Percentiles rank a stretch among this genome's conserved stretches.
phyloP scores from a whole-genome alignment of 75 land plant genomes.

The Azolla pinnata region DNA sequence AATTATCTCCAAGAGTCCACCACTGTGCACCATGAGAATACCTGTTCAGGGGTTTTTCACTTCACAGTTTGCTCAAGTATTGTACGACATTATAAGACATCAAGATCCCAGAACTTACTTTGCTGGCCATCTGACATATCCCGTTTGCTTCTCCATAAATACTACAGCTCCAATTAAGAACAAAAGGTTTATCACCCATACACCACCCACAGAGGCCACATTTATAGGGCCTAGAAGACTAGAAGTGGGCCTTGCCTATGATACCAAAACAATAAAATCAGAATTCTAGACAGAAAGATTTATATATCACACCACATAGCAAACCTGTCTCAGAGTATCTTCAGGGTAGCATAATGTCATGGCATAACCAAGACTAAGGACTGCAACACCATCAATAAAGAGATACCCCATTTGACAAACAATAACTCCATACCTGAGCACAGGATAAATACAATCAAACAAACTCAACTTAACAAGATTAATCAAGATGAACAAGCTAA shows the following conservation, averaged over 20 bases:
- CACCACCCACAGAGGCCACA: conserved; percentile 30
- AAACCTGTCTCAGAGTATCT: conserved; percentile 29
- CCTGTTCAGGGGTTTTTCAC: too few relatives aligned
- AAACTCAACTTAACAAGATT: too few relatives aligned
- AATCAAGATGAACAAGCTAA: too few relatives aligned
- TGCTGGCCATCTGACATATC: conserved; percentile 37
- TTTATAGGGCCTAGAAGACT: conserved; percentile 28
- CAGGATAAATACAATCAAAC: too few relatives aligned
- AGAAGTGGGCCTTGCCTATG: conserved; percentile 33
- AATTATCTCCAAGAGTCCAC: conserved; percentile 41
- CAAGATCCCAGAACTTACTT: conserved; percentile 22
- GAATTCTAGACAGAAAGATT: too few relatives aligned
- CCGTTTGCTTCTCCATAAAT: conserved; percentile 16
- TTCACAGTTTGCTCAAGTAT: too few relatives aligned
- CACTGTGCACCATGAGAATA: conserved; percentile 36
- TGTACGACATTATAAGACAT: too few relatives aligned
- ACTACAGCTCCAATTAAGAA: conserved; percentile 20
- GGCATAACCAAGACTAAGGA: conserved; percentile 33
- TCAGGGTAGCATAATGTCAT: conserved; percentile 38
- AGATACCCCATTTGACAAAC: conserved; percentile 34
- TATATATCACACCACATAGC: too few relatives aligned
- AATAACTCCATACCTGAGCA: conserved; percentile 35
- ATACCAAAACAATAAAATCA: background rate
- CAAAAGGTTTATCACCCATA: conserved; percentile 28
- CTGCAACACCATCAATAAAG: conserved; percentile 39